These are phyloP conservation scores for Datisca glomerata DNA, from an alignment of 306 rosid genomes.

Conservation along the genomic window DNA sequence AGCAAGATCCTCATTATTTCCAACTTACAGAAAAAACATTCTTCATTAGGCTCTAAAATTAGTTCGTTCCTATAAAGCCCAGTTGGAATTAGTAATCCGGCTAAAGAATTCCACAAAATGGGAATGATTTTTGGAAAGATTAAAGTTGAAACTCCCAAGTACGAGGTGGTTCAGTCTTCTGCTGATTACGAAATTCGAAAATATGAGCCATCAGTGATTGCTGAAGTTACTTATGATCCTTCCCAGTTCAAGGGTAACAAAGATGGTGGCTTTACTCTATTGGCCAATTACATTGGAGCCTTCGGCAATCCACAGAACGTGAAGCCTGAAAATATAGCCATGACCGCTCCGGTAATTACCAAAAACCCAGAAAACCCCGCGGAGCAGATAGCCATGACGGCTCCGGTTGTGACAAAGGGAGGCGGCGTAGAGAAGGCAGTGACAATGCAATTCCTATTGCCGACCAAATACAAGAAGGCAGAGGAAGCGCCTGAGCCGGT, in stretches of 20 bases:
- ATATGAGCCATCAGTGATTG: slow-evolving; percentile 49
- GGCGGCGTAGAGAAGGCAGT: slow-evolving; percentile 27
- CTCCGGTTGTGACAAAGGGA: slow-evolving; percentile 54
- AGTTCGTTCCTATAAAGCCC: no score
- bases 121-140: slow-evolving; percentile 78
- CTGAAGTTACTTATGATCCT: slow-evolving; percentile 68
- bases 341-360: slow-evolving; percentile 80
- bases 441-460: slow-evolving; percentile 68
- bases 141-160: slow-evolving; percentile 47
- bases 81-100: no score
- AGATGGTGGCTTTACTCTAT: slow-evolving; percentile 67
- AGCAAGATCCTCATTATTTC: neutral
- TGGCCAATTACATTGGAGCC: slow-evolving; percentile 79
- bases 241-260: slow-evolving; percentile 55
- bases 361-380: slow-evolving; percentile 13
- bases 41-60: neutral
- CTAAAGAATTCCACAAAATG: slow-evolving; percentile 32
- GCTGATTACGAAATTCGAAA: slow-evolving; percentile 58
- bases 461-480: slow-evolving; percentile 36
- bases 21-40: neutral
- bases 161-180: slow-evolving; percentile 34
- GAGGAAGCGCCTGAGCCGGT: slow-evolving; percentile 82
- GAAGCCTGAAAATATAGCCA: slow-evolving; percentile 65
- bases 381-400: slow-evolving; percentile 66
- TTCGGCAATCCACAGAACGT: slow-evolving; percentile 60